Conservation (phyloP, 2,329 filamentous ascomycete species). For the Ascochyta koolunga region DNA sequence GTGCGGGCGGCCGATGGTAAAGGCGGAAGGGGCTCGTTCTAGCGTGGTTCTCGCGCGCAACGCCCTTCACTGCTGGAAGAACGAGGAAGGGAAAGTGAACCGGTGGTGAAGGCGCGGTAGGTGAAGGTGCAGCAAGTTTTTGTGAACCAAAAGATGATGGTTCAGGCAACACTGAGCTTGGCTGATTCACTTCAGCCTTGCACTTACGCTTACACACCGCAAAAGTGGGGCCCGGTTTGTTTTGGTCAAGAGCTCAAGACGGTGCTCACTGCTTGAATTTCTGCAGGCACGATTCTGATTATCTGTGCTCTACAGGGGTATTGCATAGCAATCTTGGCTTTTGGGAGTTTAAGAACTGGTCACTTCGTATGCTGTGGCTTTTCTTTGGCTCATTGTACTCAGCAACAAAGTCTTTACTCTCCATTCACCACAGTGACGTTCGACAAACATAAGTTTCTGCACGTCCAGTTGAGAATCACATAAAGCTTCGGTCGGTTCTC, state of each 20-base stretch:
- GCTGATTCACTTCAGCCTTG: slow-evolving; percentile 26
- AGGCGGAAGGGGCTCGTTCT: not conserved
- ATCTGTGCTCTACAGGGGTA: not conserved
- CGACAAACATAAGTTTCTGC: not conserved
- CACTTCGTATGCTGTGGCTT: not conserved
- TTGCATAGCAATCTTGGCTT: too few relatives aligned
- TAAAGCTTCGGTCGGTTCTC: not conserved
- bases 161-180: slow-evolving; percentile 43
- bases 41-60: slow-evolving; percentile 1
- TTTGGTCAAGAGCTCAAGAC: not conserved
- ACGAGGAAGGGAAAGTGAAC: slow-evolving; percentile 2
- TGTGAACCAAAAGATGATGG: slow-evolving; percentile 36
- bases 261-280: not conserved
- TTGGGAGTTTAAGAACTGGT: not conserved
- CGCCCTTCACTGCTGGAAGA: not conserved
- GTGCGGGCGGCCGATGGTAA: slow-evolving; percentile 8
- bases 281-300: not conserved
- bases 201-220: slow-evolving; percentile 19
- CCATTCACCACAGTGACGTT: not conserved
- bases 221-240: slow-evolving; percentile 8
- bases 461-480: not conserved
- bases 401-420: not conserved
- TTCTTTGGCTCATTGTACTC: not conserved
- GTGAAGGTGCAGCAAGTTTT: slow-evolving; percentile 32
- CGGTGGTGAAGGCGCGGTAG: slow-evolving; percentile 24